Evolutionary conservation across 441 rosid genomes (phyloP).

Genomic region (Biscutella auriculata): DNA sequence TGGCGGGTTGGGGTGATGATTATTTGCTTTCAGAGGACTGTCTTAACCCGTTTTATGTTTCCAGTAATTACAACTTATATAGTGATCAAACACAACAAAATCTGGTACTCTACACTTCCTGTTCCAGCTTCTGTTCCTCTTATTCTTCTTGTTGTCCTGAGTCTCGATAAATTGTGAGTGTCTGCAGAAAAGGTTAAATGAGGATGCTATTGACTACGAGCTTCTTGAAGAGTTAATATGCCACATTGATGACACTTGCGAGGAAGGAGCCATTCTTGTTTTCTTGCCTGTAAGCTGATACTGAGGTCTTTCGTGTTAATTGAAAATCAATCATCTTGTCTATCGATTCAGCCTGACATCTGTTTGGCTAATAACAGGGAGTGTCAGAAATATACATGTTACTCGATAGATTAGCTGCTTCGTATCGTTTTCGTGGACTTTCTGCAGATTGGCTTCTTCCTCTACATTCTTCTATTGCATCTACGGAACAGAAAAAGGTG

Average conservation of each 20-base stretch:
- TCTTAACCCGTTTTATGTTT: slow-evolving; percentile 56
- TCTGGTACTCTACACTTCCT: slow-evolving; percentile 39
- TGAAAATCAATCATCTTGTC: neutral
- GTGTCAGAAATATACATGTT: slow-evolving; percentile 62
- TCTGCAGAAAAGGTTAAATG: slow-evolving; percentile 68
- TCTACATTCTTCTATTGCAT: slow-evolving; percentile 75
- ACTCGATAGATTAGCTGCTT: slow-evolving; percentile 64
- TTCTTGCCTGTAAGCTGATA: slow-evolving; percentile 70
- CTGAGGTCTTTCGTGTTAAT: neutral
- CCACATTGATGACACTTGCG: slow-evolving; percentile 69
- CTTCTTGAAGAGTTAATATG: slow-evolving; percentile 85
- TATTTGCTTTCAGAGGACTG: slow-evolving; percentile 57
- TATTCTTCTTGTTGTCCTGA: slow-evolving; percentile 5
- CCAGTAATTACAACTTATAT: slow-evolving; percentile 50
- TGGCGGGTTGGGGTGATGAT: slow-evolving; percentile 90
- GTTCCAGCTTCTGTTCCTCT: slow-evolving; percentile 8
- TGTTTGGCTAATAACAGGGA: slow-evolving; percentile 42
- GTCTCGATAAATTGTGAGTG: neutral
- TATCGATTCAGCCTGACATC: slow-evolving; percentile 13
- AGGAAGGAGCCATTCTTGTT: slow-evolving; percentile 74
- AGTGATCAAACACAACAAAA: slow-evolving; percentile 62
- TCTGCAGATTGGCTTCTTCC: slow-evolving; percentile 85
- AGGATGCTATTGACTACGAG: slow-evolving; percentile 78
- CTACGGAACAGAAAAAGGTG: slow-evolving; percentile 66
- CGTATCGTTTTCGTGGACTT: slow-evolving; percentile 76